Evolutionary conservation across 75 land plant species (phyloP).

Genomic region (Cupressus sempervirens): DNA sequence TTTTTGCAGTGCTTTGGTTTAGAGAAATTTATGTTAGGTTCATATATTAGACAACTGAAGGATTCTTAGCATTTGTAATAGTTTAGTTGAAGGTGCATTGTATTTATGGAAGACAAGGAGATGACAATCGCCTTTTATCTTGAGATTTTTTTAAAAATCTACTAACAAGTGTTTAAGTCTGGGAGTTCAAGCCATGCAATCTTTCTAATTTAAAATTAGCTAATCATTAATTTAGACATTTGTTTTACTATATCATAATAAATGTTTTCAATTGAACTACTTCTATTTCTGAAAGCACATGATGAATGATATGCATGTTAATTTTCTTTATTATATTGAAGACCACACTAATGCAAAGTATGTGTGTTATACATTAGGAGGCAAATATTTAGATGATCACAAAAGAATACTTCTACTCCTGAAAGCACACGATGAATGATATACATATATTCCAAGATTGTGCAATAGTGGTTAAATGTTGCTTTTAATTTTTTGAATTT

Average conservation of each 20-base stretch:
- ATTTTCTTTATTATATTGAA: not conserved
- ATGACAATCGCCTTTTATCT: not conserved
- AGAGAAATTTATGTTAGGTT: not conserved
- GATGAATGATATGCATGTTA: not conserved
- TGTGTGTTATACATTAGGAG: conserved; percentile 16
- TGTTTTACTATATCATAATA: not conserved
- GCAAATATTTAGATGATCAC: conserved; percentile 25
- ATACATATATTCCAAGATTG: not conserved
- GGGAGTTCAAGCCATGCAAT: not conserved
- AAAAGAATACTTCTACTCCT: not conserved
- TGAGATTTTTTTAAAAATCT: not conserved
- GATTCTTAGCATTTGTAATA: not conserved
- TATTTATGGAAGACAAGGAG: not conserved
- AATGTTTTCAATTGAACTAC: not conserved
- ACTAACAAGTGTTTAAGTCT: not conserved
- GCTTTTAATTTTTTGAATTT: not conserved
- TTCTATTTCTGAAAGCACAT: not conserved
- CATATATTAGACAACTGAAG: not conserved
- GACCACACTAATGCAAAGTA: not conserved
- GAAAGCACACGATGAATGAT: not conserved
- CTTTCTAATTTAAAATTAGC: not conserved
- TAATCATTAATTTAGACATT: not conserved
- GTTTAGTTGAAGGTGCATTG: not conserved
- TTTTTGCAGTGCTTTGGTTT: not conserved
- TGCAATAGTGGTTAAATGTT: not conserved